phyloP scores from a whole-genome alignment of 1,139 yeast species.

The Pichia sp. region DNA sequence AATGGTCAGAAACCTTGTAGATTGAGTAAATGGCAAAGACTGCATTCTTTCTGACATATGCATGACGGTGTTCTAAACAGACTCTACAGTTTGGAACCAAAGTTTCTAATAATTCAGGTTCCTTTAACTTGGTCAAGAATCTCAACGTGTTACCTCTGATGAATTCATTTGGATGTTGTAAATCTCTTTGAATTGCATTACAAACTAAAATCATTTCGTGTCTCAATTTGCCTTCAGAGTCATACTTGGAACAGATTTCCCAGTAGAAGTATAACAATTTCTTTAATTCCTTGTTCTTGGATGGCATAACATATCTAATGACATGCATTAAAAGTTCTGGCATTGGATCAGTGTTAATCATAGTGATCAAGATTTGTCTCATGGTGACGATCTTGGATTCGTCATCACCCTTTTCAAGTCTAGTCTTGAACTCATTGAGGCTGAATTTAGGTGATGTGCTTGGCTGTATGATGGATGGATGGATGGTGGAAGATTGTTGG shows the following conservation, averaged over 20 bases:
- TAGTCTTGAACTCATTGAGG: constrained; percentile 70
- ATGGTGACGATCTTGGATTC: constrained; percentile 85
- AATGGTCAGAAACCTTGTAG: constrained; percentile 76
- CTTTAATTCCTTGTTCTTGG: constrained; percentile 86
- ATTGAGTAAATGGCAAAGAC: constrained; percentile 88
- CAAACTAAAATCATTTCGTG: constrained; percentile 99
- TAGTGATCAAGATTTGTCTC: constrained; percentile 82
- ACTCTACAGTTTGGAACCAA: constrained; percentile 90
- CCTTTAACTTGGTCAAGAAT: constrained; percentile 85
- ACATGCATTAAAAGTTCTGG: constrained; percentile 97
- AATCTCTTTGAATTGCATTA: constrained; percentile 95
- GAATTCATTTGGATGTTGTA: constrained; percentile 97
- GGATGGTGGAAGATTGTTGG: not conserved
- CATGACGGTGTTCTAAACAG: constrained; percentile 94
- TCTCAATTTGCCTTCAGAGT: constrained; percentile 84
- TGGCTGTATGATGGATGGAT: constrained; percentile 34
- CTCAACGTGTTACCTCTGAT: constrained; percentile 95
- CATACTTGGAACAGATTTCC: constrained; percentile 96
- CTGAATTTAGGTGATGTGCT: constrained; percentile 70
- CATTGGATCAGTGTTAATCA: constrained; percentile 92
- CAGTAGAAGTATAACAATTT: constrained; percentile 93
- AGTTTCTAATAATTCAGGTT: constrained; percentile 93
- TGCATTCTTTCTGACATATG: constrained; percentile 97
- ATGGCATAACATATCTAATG: constrained; percentile 96
- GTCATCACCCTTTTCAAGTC: constrained; percentile 88